A percentile compares a stretch with the other conserved stretches of the same genome.
phyloP scores from a whole-genome alignment of 805 yeast species.

The Lachancea waltii region DNA sequence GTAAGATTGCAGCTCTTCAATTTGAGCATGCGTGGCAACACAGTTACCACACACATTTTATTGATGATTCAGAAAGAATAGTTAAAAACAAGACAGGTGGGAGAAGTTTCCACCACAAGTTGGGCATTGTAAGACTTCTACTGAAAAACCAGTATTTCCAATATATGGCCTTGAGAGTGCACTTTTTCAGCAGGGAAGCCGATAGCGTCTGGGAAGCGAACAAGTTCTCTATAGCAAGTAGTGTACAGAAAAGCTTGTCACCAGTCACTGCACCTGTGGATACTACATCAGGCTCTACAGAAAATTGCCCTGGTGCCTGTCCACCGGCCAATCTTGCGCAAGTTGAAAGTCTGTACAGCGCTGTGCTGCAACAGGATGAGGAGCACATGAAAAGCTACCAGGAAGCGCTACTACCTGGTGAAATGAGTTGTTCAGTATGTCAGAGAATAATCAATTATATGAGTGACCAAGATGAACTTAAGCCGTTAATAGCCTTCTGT shows the following conservation, averaged over 20 bases:
- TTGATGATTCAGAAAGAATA: slow-evolving; percentile 36
- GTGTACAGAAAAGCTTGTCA: neutral
- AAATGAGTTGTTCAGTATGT: slow-evolving; percentile 33
- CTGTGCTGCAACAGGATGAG: slow-evolving; percentile 12
- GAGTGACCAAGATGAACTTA: slow-evolving; percentile 19
- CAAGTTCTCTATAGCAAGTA: slow-evolving; percentile 14
- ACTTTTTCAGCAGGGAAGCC: slow-evolving; percentile 36
- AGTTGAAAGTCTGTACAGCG: slow-evolving; percentile 25
- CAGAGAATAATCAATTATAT: slow-evolving; percentile 31
- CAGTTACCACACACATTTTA: slow-evolving; percentile 56
- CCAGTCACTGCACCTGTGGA: slow-evolving; percentile 3
- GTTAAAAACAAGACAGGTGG: slow-evolving; percentile 35
- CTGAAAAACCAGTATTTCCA: slow-evolving; percentile 39
- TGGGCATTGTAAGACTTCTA: slow-evolving; percentile 44
- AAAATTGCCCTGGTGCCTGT: neutral
- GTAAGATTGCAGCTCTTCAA: slow-evolving; percentile 61
- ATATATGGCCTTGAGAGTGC: slow-evolving; percentile 40
- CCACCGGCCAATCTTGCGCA: slow-evolving; percentile 19
- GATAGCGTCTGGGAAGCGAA: slow-evolving; percentile 21
- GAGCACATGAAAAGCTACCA: slow-evolving; percentile 13
- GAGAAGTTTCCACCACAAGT: slow-evolving; percentile 38
- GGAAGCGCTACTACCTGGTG: slow-evolving; percentile 20
- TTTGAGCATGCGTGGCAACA: slow-evolving; percentile 88
- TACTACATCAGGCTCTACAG: neutral
- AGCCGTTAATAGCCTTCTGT: slow-evolving; percentile 36